These are phyloP conservation scores for Fomitopsis palustris DNA, from an alignment of 1,284 basidiomycete species.

Conservation along the genomic window DNA sequence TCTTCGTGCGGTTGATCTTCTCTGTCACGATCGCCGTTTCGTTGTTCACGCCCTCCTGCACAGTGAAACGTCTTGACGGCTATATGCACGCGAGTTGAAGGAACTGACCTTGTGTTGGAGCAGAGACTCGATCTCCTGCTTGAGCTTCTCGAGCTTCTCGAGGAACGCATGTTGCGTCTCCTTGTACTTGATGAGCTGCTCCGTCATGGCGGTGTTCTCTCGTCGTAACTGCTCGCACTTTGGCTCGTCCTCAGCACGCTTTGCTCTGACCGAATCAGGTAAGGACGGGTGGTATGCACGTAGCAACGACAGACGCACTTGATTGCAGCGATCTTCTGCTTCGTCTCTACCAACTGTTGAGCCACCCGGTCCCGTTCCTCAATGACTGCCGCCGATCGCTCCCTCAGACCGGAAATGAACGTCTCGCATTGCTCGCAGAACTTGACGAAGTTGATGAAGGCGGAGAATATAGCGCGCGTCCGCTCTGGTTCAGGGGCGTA, in stretches of 20 bases:
- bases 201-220: slow-evolving; percentile 61
- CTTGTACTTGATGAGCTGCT: slow-evolving; percentile 64
- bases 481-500: slow-evolving; percentile 68
- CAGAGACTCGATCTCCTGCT: slow-evolving; percentile 58
- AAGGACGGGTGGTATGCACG: not conserved
- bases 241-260: slow-evolving; percentile 70
- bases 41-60: slow-evolving; percentile 54
- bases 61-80: not conserved
- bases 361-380: slow-evolving; percentile 53
- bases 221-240: slow-evolving; percentile 55
- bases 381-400: slow-evolving; percentile 52
- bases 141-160: slow-evolving; percentile 63
- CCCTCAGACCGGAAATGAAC: slow-evolving; percentile 57
- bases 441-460: slow-evolving; percentile 90
- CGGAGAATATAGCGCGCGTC: slow-evolving; percentile 73
- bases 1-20: slow-evolving; percentile 54
- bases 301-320: slow-evolving; percentile 40
- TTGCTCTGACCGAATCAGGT: slow-evolving; percentile 40
- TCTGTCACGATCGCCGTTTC: slow-evolving; percentile 59
- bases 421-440: slow-evolving; percentile 74
- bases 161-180: slow-evolving; percentile 57
- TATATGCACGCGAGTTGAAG: not conserved
- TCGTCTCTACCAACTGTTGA: slow-evolving; percentile 48
- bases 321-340: slow-evolving; percentile 53
- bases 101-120: slow-evolving; percentile 44